A percentile compares a stretch with the other conserved stretches of the same genome.
These are phyloP conservation scores for Tillandsia leiboldiana DNA, from an alignment of 176 grass and related monocot species.

Conservation along the genomic window DNA sequence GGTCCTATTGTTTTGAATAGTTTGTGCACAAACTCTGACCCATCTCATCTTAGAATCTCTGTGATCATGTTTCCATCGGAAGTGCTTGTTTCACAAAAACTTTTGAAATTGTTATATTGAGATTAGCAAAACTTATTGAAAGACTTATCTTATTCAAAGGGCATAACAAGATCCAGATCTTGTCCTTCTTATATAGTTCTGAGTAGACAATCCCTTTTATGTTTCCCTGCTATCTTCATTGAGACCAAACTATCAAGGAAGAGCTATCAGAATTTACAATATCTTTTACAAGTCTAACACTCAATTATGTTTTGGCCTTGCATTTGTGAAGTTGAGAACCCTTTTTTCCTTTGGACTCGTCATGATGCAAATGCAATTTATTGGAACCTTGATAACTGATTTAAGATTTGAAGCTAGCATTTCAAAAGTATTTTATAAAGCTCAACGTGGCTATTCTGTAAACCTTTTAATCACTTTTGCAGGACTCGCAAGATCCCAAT, in stretches of 20 bases:
- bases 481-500: conserved; percentile 99
- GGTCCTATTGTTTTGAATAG: neutral
- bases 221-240: neutral
- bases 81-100: neutral
- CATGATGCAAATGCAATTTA: neutral
- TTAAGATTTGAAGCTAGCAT: neutral
- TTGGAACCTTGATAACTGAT: neutral
- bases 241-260: neutral
- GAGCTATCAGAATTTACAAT: neutral
- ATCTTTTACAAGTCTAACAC: too few relatives aligned
- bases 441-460: neutral
- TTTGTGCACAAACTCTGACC: neutral
- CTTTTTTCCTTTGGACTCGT: too few relatives aligned
- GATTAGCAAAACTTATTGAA: neutral
- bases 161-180: neutral
- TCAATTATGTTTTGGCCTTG: too few relatives aligned
- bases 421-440: neutral
- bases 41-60: neutral
- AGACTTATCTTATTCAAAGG: neutral
- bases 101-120: neutral
- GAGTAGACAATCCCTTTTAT: neutral
- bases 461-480: conserved; percentile 4
- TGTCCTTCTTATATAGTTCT: neutral
- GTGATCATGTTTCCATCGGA: neutral
- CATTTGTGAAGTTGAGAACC: too few relatives aligned